Evolutionary conservation across 495 filamentous ascomycete species (phyloP).

Genomic region (Cudoniella acicularis): DNA sequence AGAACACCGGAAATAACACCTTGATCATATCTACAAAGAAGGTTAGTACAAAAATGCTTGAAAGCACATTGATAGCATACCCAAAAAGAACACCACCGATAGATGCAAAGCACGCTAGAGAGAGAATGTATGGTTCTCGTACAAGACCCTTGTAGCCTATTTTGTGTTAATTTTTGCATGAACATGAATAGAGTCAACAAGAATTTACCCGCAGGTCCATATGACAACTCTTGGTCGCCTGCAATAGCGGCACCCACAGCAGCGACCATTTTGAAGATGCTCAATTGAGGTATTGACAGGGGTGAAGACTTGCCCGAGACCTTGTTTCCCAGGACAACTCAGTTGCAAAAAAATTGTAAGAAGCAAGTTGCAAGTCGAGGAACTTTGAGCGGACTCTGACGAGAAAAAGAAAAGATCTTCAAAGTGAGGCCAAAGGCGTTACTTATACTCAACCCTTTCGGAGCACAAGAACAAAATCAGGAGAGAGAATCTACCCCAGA

Average conservation of each 20-base stretch:
- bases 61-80: background rate
- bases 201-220: constrained; percentile 12
- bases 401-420: constrained; percentile 5
- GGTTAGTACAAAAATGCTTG: background rate
- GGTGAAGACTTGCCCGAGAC: too few species aligned
- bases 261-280: constrained; percentile 1
- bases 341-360: too few species aligned
- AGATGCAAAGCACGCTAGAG: constrained; percentile 7
- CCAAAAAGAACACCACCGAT: constrained; percentile 13
- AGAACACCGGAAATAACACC: constrained; percentile 50
- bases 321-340: too few species aligned
- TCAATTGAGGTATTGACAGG: background rate
- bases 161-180: background rate
- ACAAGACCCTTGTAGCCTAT: constrained; percentile 8
- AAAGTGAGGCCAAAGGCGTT: background rate
- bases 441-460: background rate
- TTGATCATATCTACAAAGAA: constrained; percentile 42
- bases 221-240: constrained; percentile 8
- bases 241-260: constrained; percentile 3
- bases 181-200: background rate
- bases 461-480: background rate
- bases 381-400: background rate
- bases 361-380: too few species aligned
- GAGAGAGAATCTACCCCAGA: constrained; percentile 3
- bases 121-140: constrained; percentile 10